Evolutionary conservation across 495 filamentous ascomycete genomes (phyloP).

Genomic region (Cladorrhinum samala): DNA sequence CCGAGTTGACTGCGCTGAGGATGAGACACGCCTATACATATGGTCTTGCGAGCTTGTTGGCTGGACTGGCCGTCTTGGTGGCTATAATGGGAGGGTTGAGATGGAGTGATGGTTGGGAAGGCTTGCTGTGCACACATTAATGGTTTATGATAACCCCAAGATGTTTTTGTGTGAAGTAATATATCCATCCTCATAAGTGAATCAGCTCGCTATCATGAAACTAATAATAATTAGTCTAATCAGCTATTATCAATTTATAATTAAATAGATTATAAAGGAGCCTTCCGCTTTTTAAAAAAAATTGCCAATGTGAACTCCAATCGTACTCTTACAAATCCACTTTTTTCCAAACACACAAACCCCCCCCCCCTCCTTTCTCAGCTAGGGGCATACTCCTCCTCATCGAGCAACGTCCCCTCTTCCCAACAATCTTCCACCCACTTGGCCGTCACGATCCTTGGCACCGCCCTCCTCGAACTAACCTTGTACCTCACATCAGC

Average conservation of each 20-base stretch:
- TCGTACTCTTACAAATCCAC: no score
- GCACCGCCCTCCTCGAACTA: conserved; percentile 45
- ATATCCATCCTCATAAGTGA: no score
- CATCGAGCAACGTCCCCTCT: conserved; percentile 73
- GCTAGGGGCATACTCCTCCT: conserved; percentile 53
- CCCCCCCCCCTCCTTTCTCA: neutral
- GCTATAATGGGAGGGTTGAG: conserved; percentile 73
- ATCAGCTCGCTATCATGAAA: no score
- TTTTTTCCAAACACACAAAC: neutral
- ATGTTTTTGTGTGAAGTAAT: no score
- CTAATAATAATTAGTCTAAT: no score
- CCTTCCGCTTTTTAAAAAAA: no score
- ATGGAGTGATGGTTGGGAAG: conserved; percentile 59
- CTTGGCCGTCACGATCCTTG: conserved; percentile 60
- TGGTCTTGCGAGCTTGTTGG: conserved; percentile 57
- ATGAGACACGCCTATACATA: conserved; percentile 70
- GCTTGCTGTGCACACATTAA: conserved; percentile 4
- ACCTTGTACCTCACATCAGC: conserved; percentile 40
- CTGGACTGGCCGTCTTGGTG: conserved; percentile 60
- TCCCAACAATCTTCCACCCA: conserved; percentile 82
- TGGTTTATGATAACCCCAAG: neutral
- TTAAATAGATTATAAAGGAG: neutral
- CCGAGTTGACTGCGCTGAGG: conserved; percentile 65
- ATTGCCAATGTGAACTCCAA: no score
- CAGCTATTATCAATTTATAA: no score